Base-by-base conservation (phyloP, 2,329 filamentous ascomycete genomes). In the Diaporthe sp. region DNA sequence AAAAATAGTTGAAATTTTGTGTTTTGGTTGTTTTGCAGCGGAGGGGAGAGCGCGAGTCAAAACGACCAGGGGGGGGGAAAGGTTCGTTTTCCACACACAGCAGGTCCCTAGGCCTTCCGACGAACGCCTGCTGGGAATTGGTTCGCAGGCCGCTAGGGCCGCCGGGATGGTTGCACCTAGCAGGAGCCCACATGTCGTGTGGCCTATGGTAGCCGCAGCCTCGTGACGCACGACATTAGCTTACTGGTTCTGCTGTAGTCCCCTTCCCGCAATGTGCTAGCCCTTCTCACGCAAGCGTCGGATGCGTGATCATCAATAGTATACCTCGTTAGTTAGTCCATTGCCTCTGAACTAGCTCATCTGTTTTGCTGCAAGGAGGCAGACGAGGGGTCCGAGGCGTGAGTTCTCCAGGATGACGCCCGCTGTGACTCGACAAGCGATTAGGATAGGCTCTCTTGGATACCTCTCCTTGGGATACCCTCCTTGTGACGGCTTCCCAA, bases 181-280 rank as follows among this genome's bases (percentile, higher is more conserved):
- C 22, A 37, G 39, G 15, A 9, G 20, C 22, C 22, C 20, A 31
- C 22, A 44, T 8, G 34, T 49, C 25, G 61, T 53, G 51, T 39
- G 53, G 49, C 58, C 75, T 55, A 49, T 39, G 28, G 51, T 57
- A 61, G 58, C 63, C 61, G 53, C 47, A 34, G 39, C 63, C 37
- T 75, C 67, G n/a, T 49, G 57, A 65, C 55, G 63, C 55, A 68
- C 68, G 53, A 57, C 75, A 76, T 76, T 75, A 72, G 75, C 47
- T 61, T 65, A 15, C 47, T 42, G 28, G 25, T 61, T 34, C 44
- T 49, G 44, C 71, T 55, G 61, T 55, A n/a, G 61, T 44, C 47
- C 22, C n/a, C 28, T 47, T 72, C 34, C 37, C 60, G 42, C 51
- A 15, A 49, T 44, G 28, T 57, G 47, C 60, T 72, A 65, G 55